phyloP scores from a whole-genome alignment of 768 basidiomycete genomes.

The Termitomyces sp. region DNA sequence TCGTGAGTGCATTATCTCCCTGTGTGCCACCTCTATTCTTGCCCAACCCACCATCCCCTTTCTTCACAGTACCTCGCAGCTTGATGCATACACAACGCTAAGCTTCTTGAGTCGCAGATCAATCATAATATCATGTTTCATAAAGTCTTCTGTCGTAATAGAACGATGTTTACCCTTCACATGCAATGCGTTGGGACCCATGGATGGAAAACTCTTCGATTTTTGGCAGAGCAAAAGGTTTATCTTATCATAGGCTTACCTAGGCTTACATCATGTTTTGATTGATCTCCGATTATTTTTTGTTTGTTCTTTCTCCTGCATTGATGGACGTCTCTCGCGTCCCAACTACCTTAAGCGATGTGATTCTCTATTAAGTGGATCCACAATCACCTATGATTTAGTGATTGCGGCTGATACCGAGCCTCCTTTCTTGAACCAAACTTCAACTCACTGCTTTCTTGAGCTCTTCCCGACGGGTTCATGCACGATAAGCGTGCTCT shows the following conservation, averaged over 20 bases:
- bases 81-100: no score
- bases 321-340: background rate
- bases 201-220: background rate
- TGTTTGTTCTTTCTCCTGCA: no score
- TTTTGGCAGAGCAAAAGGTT: background rate
- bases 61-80: no score
- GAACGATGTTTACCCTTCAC: no score
- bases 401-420: background rate
- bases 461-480: background rate
- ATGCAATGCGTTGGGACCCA: background rate
- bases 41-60: no score
- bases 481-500: background rate
- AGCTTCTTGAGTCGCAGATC: background rate
- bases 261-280: background rate
- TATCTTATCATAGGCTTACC: background rate
- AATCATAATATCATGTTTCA: background rate
- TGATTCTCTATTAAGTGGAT: background rate
- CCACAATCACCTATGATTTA: background rate
- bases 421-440: background rate
- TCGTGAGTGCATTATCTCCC: background rate
- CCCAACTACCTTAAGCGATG: background rate
- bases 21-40: no score
- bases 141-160: background rate
- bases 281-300: background rate
- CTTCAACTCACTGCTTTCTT: background rate